phyloP scores from a whole-genome alignment of 73 alveolate genomes.

The Halteria grandinella region DNA sequence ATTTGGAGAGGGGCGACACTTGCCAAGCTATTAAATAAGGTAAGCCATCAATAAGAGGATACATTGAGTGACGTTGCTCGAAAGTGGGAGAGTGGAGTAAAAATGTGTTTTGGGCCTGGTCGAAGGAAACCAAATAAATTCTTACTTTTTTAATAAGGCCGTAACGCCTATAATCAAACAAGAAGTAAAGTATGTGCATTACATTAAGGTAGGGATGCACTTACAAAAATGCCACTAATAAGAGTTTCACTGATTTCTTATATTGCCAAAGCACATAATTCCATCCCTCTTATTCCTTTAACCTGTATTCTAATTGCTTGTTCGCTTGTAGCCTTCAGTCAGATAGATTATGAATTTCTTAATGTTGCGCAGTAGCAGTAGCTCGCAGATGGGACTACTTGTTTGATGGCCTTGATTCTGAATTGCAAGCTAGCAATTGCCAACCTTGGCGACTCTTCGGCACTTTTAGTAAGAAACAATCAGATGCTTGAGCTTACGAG shows the following conservation, averaged over 20 bases:
- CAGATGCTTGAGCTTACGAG: background rate
- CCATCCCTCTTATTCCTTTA: too few species aligned
- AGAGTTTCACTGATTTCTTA: too few species aligned
- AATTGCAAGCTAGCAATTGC: background rate
- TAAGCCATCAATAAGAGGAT: background rate
- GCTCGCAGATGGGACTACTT: slow-evolving; percentile 3
- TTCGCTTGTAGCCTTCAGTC: background rate
- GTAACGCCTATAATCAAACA: too few species aligned
- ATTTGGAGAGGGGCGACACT: too few species aligned
- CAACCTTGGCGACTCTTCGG: slow-evolving; percentile 21
- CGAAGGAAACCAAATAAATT: too few species aligned
- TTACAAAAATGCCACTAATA: background rate
- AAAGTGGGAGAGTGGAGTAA: too few species aligned
- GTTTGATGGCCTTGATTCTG: background rate
- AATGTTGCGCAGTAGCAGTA: background rate
- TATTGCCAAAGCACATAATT: too few species aligned
- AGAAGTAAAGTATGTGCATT: background rate
- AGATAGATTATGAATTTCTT: background rate
- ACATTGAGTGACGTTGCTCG: background rate
- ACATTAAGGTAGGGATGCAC: background rate
- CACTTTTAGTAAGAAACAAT: background rate
- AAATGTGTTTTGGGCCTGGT: too few species aligned
- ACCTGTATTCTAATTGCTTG: too few species aligned
- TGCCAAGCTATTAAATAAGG: too few species aligned
- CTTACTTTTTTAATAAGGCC: too few species aligned